These are phyloP conservation scores for Fusarium mexicanum DNA, from an alignment of 2,329 filamentous ascomycete genomes.

Conservation along the genomic window DNA sequence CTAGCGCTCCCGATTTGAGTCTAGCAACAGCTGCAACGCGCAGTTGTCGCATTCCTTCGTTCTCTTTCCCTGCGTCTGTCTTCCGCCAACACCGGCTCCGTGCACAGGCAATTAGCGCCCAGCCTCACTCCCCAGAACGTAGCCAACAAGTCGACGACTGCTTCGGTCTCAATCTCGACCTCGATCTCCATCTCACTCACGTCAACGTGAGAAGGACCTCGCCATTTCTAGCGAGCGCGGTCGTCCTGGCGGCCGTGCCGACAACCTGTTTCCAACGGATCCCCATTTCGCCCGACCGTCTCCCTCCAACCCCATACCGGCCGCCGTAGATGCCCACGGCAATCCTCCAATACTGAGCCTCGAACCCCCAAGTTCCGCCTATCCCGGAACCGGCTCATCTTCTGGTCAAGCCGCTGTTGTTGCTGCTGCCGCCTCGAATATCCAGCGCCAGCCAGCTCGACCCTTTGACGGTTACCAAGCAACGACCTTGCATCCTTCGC, in stretches of 20 bases:
- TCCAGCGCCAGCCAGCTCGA: conserved; percentile 9
- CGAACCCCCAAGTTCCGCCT: conserved; percentile 45
- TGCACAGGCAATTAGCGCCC: conserved; percentile 23
- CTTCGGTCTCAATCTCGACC: neutral
- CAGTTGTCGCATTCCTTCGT: conserved; percentile 32
- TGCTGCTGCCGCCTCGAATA: conserved; percentile 36
- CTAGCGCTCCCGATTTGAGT: conserved; percentile 11
- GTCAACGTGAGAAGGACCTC: conserved; percentile 39
- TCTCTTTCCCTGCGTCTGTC: conserved; percentile 16
- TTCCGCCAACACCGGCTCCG: conserved; percentile 33
- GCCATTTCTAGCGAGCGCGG: conserved; percentile 50
- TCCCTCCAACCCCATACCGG: conserved; percentile 34
- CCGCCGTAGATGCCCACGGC: conserved; percentile 45
- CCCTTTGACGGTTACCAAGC: conserved; percentile 27
- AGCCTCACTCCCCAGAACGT: conserved; percentile 11
- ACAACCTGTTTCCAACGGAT: conserved; percentile 58
- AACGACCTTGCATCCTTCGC: conserved; percentile 35
- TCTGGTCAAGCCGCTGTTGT: conserved; percentile 32
- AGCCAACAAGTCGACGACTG: conserved; percentile 7
- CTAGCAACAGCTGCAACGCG: conserved; percentile 16
- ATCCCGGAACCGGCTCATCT: conserved; percentile 40
- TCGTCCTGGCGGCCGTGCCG: conserved; percentile 58
- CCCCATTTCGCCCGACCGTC: conserved; percentile 51
- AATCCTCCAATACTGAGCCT: conserved; percentile 44
- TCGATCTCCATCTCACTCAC: conserved; percentile 28